phyloP scores from a whole-genome alignment of 2,329 filamentous ascomycete genomes.

The Onygena corvina region DNA sequence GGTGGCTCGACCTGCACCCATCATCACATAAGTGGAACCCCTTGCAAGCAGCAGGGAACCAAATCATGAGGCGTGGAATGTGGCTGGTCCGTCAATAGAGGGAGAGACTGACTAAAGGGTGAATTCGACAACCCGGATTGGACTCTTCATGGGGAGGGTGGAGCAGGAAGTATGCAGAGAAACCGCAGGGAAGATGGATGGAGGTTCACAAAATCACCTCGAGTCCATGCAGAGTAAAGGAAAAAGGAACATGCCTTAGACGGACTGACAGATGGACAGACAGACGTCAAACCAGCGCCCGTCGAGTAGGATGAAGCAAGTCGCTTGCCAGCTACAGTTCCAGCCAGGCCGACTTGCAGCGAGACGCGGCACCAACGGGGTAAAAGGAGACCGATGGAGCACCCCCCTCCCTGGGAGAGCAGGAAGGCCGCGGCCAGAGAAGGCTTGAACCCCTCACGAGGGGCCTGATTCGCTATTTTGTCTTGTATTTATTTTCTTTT shows the following conservation, averaged over 20 bases:
- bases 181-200: slow-evolving; percentile 5
- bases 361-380: slow-evolving; percentile 22
- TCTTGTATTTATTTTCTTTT: not conserved
- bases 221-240: slow-evolving; percentile 4
- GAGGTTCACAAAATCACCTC: slow-evolving; percentile 7
- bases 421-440: slow-evolving; percentile 7
- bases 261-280: not conserved
- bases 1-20: slow-evolving; percentile 1
- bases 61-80: slow-evolving; percentile 5
- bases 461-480: slow-evolving; percentile 27
- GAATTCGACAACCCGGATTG: slow-evolving; percentile 1
- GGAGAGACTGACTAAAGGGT: slow-evolving; percentile 3
- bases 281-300: slow-evolving; percentile 1
- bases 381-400: slow-evolving; percentile 9
- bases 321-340: slow-evolving; percentile 9
- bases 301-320: slow-evolving; percentile 5
- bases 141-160: slow-evolving; percentile 1
- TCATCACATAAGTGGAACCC: not conserved
- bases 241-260: slow-evolving; percentile 5
- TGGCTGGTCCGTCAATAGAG: not conserved
- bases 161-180: slow-evolving; percentile 4
- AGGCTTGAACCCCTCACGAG: not conserved
- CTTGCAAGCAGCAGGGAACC: slow-evolving; percentile 1
- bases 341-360: slow-evolving; percentile 19
- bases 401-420: not conserved